Evolutionary conservation across 2,329 filamentous ascomycete species (phyloP), one percentile per base, ranked within the genome.

Genomic region (Pseudogymnoascus destructans): DNA sequence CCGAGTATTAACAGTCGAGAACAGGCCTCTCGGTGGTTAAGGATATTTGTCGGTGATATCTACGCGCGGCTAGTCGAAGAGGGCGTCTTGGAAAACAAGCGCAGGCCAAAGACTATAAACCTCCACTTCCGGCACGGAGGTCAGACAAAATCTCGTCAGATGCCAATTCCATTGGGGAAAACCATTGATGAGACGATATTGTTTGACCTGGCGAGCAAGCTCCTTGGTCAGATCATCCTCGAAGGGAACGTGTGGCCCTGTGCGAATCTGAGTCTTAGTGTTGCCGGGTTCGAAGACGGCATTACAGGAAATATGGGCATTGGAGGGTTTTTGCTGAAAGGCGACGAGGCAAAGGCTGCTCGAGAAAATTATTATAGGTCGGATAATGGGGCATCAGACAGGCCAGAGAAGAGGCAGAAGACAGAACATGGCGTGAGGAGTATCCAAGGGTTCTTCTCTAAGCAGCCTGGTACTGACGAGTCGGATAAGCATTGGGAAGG

Each of bases 281-380:
- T 97, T 21, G 85, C 83, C n/a, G 91, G 89, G 0, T 96, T 97
- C 63, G 91, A 97, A 70, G 90, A 96, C 63, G 87, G 89, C 1
- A 75, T 92, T 59, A 82, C 79, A 38, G 86, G 88, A 4, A 97
- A 95, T 67, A 85, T 84, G 75, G 88, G 86, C 32, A 97, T 98
- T 64, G 85, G 86, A 46, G 78, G 81, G 0, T 97, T 96, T 67
- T 75, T 98, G n/a, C 75, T 95, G 23, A 85, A 85, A 72, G 84
- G 84, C 33, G 81, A 86, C 8, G 82, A 85, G 68, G 81, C 81
- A 61, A 78, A 79, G 64, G 73, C 55, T 55, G 10, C 57, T 25
- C 61, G 61, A 59, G 62, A 66, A 35, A 54, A 62, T 8, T 57
- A 52, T 40, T 27, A 40, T 32, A 25, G 55, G 19, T 15, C 33